phyloP scores from a whole-genome alignment of 176 grass and related monocot genomes.

The Oryza punctata region DNA sequence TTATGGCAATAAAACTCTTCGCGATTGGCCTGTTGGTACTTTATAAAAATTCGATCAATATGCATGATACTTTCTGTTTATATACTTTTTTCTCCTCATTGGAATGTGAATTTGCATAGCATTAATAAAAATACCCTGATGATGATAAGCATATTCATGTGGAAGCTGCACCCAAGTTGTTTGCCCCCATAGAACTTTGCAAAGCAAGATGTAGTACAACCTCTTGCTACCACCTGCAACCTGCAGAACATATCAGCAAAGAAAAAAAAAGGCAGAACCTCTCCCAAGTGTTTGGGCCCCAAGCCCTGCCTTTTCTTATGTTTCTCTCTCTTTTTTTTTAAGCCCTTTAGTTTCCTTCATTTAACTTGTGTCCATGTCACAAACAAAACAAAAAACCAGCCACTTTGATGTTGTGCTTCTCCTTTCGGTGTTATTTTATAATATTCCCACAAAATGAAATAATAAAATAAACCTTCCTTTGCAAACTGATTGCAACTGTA shows the following conservation, averaged over 20 bases:
- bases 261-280: conserved; percentile 16
- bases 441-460: not conserved
- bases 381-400: conserved; percentile 26
- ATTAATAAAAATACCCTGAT: conserved; percentile 30
- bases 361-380: conserved; percentile 26
- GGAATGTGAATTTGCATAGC: conserved; percentile 48
- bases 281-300: conserved; percentile 52
- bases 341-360: not conserved
- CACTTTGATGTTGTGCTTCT: conserved; percentile 22
- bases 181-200: conserved; percentile 28
- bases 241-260: conserved; percentile 33
- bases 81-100: conserved; percentile 15
- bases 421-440: conserved; percentile 32
- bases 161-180: conserved; percentile 54
- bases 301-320: conserved; percentile 6
- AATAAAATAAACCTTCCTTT: not conserved
- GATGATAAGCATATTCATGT: conserved; percentile 42
- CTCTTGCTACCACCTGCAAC: conserved; percentile 37
- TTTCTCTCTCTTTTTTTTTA: not conserved
- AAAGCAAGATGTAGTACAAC: conserved; percentile 48
- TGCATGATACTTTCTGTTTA: conserved; percentile 16
- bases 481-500: conserved; percentile 19
- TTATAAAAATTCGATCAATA: conserved; percentile 9
- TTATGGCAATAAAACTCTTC: conserved; percentile 15
- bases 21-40: conserved; percentile 21